Base-by-base conservation (phyloP, 306 rosid species). In the Dryas drummondii region DNA sequence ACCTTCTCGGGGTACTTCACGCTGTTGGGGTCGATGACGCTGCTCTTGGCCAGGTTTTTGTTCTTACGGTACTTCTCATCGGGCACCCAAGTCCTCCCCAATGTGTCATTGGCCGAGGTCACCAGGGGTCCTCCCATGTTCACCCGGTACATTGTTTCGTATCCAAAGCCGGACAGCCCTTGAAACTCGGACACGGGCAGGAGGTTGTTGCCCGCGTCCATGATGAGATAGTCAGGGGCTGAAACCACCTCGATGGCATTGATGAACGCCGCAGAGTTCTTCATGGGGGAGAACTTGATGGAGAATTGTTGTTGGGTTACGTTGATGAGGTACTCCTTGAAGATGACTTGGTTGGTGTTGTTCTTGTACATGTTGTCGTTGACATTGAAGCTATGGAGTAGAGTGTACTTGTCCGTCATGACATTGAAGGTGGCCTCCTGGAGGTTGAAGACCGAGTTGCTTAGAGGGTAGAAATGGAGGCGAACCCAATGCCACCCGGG, bases 191-290 rank as follows among this genome's bases (percentile, higher is more conserved):
- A 76, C 6, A 77, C 70, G 1, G 88, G 88, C 0, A 47, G 64
- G 11, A 85, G 80, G 55, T 65, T 84, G 5, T 78, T 13, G 15
- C 74, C 80, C 1, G 70, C 26, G 71, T 85, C 88, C 0, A 41
- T 6, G 53, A 85, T 42, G 70, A 85, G 47, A 16, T 52, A 19
- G 48, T 73, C 80, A 0, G 88, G 88, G 48, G 86, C 84, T 1
- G 88, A 85, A 22, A 85, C 88, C 5, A 85, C 81, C 86, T 85
- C 88, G 2, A 85, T 66, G 15, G 84, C 88, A 7, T 76, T 82
- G 78, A 85, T 37, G 58, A 76, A 85, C 0, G 88, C 88, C 0
- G 71, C 82, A 0, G 86, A 79, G 74, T 85, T 79, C 66, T 70
- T 85, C 78, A 79, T 66, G 1, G 88, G 88, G 2, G 79, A 2